phyloP scores from a whole-genome alignment of 371 early-diverging fungal species.

The Rhizopus microsporus region DNA sequence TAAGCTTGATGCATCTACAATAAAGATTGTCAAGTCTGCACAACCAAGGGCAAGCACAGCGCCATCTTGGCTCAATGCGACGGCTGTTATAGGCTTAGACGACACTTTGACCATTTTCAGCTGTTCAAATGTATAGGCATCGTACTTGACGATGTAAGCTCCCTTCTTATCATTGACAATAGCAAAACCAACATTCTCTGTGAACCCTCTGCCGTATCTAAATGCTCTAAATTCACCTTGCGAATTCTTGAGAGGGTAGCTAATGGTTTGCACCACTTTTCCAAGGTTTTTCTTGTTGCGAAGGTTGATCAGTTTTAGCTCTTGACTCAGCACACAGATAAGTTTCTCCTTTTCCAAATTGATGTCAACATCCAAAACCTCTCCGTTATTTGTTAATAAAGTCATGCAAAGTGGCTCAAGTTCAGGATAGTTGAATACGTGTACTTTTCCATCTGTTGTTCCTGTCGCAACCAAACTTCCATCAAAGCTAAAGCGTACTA shows the following conservation, averaged over 20 bases:
- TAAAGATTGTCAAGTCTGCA: slow-evolving; percentile 52
- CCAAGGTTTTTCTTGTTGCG: slow-evolving; percentile 55
- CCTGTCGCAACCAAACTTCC: slow-evolving; percentile 67
- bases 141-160: slow-evolving; percentile 32
- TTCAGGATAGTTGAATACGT: slow-evolving; percentile 60
- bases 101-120: slow-evolving; percentile 23
- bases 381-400: slow-evolving; percentile 39
- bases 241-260: slow-evolving; percentile 53
- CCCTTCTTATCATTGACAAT: slow-evolving; percentile 36
- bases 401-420: slow-evolving; percentile 11
- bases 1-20: slow-evolving; percentile 57
- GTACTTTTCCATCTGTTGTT: slow-evolving; percentile 65
- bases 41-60: slow-evolving; percentile 60
- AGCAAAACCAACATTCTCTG: slow-evolving; percentile 45
- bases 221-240: slow-evolving; percentile 53
- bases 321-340: slow-evolving; percentile 47
- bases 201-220: slow-evolving; percentile 53
- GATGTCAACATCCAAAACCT: slow-evolving; percentile 66
- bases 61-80: slow-evolving; percentile 56
- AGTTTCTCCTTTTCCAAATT: slow-evolving; percentile 52
- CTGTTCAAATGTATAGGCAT: slow-evolving; percentile 44
- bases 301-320: slow-evolving; percentile 51
- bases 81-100: slow-evolving; percentile 44
- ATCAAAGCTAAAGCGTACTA: slow-evolving; percentile 53
- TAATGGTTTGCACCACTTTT: slow-evolving; percentile 56